Conservation (phyloP, 257 asterid species). For the Solanum medicagineum region DNA sequence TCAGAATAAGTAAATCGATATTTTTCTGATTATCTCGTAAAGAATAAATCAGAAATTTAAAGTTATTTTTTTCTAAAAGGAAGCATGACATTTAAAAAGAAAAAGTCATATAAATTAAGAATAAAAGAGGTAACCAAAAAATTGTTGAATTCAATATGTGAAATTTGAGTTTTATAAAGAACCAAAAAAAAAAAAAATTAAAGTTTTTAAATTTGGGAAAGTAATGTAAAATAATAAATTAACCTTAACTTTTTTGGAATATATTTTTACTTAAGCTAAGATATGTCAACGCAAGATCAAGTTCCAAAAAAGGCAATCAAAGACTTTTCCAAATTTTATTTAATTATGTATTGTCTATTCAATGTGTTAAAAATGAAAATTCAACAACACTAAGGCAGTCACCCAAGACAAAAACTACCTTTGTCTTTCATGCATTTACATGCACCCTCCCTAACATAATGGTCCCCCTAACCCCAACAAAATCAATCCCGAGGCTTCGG, state of each 20-base stretch:
- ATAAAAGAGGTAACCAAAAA: background rate
- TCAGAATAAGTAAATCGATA: too few species aligned
- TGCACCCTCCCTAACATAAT: slow-evolving; percentile 14
- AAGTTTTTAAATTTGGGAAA: background rate
- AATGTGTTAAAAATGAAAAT: slow-evolving; percentile 14
- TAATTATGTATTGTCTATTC: background rate
- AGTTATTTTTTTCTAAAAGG: too few species aligned
- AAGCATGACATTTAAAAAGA: too few species aligned
- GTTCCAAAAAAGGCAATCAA: background rate
- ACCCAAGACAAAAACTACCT: slow-evolving; percentile 42
- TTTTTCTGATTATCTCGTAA: too few species aligned
- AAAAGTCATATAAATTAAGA: background rate
- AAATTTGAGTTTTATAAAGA: background rate
- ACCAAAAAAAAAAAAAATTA: background rate
- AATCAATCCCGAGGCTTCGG: background rate
- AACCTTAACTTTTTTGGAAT: background rate
- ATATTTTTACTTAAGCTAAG: background rate
- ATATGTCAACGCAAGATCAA: background rate
- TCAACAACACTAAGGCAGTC: slow-evolving; percentile 18
- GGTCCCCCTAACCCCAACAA: background rate
- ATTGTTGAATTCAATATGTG: background rate
- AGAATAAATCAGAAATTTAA: too few species aligned
- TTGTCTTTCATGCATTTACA: slow-evolving; percentile 62
- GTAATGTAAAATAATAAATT: background rate
- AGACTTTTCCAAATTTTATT: background rate